Conservation (phyloP, 768 basidiomycete species). For the Imleria badia region DNA sequence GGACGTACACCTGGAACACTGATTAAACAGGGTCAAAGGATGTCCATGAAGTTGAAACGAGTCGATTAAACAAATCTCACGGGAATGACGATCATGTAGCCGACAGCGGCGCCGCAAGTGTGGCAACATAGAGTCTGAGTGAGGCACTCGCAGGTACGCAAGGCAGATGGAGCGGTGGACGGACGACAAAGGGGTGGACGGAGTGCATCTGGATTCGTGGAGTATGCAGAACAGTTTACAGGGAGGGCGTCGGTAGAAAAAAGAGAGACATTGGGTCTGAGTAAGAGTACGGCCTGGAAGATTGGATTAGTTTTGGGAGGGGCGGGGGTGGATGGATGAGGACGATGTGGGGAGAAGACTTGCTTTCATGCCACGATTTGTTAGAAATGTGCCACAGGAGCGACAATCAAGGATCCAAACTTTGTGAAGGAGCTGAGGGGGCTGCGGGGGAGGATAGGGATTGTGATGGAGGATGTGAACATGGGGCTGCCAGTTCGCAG, state of each 20-base stretch:
- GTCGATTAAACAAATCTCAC: conserved; percentile 26
- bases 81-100: conserved; percentile 80
- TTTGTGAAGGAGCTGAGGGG: conserved; percentile 53
- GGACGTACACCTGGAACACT: conserved; percentile 73
- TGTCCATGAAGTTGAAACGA: conserved; percentile 5
- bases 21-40: conserved; percentile 13
- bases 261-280: conserved; percentile 77
- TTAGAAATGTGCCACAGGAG: conserved; percentile 69
- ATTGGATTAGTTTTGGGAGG: conserved; percentile 2
- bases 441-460: conserved; percentile 44
- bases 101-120: conserved; percentile 70
- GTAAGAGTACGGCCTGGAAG: conserved; percentile 73
- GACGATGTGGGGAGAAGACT: conserved; percentile 15
- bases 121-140: conserved; percentile 82
- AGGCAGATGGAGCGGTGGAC: conserved; percentile 28
- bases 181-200: conserved; percentile 40
- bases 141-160: conserved; percentile 79
- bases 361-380: conserved; percentile 86
- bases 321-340: not conserved
- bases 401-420: conserved; percentile 83
- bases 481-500: conserved; percentile 34
- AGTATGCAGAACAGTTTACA: conserved; percentile 69
- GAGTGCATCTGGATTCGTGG: conserved; percentile 45
- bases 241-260: conserved; percentile 84
- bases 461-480: conserved; percentile 38